Conservation (phyloP, 2,329 filamentous ascomycete species). For the Sporothrix mexicana region DNA sequence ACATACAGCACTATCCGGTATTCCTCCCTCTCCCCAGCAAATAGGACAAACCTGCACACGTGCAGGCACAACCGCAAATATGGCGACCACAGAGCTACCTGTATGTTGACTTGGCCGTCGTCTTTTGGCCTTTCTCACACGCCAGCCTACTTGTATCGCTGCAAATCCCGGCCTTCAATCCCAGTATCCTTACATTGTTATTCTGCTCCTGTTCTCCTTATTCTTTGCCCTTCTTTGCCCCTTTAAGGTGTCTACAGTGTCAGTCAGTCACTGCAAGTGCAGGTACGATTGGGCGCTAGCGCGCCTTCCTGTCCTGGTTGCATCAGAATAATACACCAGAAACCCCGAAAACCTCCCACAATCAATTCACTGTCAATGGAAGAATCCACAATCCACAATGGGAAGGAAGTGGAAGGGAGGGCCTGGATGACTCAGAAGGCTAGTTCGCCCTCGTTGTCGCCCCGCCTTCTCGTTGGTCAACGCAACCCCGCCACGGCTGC, state of each 20-base stretch:
- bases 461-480: conserved; percentile 32
- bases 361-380: background rate
- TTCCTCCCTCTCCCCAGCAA: background rate
- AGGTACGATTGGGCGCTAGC: conserved; percentile 20
- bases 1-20: background rate
- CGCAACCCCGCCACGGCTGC: conserved; percentile 33
- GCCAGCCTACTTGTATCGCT: background rate
- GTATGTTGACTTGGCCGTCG: conserved; percentile 3
- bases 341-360: background rate
- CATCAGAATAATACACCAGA: background rate
- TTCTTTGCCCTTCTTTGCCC: background rate
- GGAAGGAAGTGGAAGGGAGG: too few species aligned
- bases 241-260: background rate
- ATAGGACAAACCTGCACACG: background rate
- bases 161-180: background rate
- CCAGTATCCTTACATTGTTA: background rate
- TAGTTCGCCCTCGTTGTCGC: background rate
- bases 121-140: too few species aligned
- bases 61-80: conserved; percentile 17
- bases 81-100: conserved; percentile 30
- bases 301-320: conserved; percentile 23
- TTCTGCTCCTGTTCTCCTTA: background rate
- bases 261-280: conserved; percentile 10
- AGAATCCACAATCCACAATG: background rate
- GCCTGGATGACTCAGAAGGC: conserved; percentile 19